These are phyloP conservation scores for Entonaema liquescens DNA, from an alignment of 495 filamentous ascomycete species.

Conservation along the genomic window DNA sequence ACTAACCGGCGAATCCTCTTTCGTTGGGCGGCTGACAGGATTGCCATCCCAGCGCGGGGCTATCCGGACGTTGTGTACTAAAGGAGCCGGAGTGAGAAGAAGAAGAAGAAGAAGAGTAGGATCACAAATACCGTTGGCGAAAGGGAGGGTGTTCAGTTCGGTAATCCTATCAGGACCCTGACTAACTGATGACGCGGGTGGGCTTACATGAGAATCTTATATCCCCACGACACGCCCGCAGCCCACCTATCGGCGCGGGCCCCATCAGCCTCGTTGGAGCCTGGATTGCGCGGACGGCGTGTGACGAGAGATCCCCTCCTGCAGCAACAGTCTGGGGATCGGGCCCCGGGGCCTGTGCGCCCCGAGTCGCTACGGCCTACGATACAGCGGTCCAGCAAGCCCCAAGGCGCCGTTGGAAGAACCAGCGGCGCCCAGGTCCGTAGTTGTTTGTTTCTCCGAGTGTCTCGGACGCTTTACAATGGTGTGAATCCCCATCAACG, in stretches of 20 bases:
- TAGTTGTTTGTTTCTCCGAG: neutral
- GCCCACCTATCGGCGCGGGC: neutral
- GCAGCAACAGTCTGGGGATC: neutral
- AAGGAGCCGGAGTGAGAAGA: neutral
- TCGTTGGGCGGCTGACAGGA: constrained; percentile 28
- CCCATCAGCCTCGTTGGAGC: neutral
- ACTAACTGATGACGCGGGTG: constrained; percentile 11
- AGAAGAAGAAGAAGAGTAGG: neutral
- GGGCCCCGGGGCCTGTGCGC: neutral
- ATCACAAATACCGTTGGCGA: neutral
- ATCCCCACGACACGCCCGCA: neutral
- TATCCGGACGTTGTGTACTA: neutral
- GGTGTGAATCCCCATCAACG: neutral
- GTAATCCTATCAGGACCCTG: neutral
- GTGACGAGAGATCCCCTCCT: neutral
- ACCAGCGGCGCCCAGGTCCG: neutral
- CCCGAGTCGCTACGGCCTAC: neutral
- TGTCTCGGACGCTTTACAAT: neutral
- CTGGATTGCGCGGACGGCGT: constrained; percentile 12
- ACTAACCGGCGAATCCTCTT: constrained; percentile 17
- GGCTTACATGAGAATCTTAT: constrained; percentile 25
- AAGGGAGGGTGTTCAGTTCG: neutral
- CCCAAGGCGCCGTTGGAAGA: neutral
- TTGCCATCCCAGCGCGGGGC: constrained; percentile 14
- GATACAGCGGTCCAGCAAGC: neutral